Base-by-base conservation (phyloP, 129 eudicot species). In the Ambrosia artemisiifolia region DNA sequence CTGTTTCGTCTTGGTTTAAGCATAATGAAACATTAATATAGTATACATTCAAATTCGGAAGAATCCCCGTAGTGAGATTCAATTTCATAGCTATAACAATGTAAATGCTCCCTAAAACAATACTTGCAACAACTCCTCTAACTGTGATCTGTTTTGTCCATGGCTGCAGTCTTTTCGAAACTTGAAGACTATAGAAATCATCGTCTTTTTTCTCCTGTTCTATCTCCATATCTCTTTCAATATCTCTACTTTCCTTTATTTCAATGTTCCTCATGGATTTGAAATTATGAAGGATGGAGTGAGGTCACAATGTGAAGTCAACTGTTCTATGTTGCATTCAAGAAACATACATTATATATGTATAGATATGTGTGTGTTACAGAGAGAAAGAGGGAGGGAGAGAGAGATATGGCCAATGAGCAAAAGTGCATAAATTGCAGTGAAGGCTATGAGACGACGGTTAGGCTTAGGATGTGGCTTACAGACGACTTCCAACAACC, bases 21-120 rank as follows among this genome's bases (percentile, higher is more conserved):
- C n/a, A n/a, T n/a, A n/a, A n/a, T n/a, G n/a, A n/a, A n/a, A n/a
- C n/a, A n/a, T n/a, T n/a, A n/a, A n/a, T n/a, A n/a, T n/a, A n/a
- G n/a, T n/a, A n/a, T n/a, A 91, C 95, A 33, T 91, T 91, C 11
- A 91, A 74, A 76, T 85, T 87, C 10, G 95, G 95, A 69, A 82
- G 81, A 7, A 91, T 68, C 73, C 97, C 97, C 0, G 89, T 87
- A 14, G 97, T 87, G 36, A 91, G 89, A 69, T 77, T 87, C 18
- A 91, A 24, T 63, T 87, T 91, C 97, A 91, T 91, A 28, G 91
- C 85, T 59, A 91, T 91, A 28, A 91, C 66, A 28, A 91, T 91
- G 67, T 83, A 91, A 24, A 87, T 75, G 57, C 83, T 63, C 46
- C 97, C 97, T 48, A 91, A 79, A 7, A 87, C 10, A 17, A 80